phyloP scores from a whole-genome alignment of 1,284 basidiomycete species.

The Sphaerobolus stellatus region DNA sequence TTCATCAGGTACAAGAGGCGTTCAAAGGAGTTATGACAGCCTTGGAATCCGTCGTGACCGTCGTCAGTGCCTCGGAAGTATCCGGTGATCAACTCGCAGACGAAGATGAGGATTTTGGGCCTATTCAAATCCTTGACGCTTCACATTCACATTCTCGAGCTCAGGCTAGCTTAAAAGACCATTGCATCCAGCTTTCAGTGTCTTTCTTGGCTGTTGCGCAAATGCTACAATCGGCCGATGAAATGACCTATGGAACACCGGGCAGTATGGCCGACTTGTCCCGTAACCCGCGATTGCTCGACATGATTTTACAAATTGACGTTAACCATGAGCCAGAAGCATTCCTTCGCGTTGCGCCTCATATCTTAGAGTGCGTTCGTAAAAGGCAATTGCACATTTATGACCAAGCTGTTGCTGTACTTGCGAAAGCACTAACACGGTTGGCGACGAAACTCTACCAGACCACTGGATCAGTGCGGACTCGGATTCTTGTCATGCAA shows the following conservation, averaged over 20 bases:
- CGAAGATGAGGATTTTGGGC: conserved; percentile 67
- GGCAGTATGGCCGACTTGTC: too few relatives aligned
- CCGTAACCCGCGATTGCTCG: conserved; percentile 58
- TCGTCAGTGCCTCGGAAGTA: background rate
- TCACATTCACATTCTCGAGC: conserved; percentile 24
- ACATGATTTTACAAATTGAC: conserved; percentile 41
- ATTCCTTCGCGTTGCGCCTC: conserved; percentile 57
- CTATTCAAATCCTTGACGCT: conserved; percentile 47
- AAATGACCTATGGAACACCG: too few relatives aligned
- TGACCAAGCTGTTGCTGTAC: conserved; percentile 46
- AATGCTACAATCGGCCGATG: conserved; percentile 58
- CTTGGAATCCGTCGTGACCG: conserved; percentile 32
- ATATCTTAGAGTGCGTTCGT: conserved; percentile 56
- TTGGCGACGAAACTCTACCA: conserved; percentile 55
- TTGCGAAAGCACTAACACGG: conserved; percentile 55
- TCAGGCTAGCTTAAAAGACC: conserved; percentile 29
- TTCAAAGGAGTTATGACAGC: conserved; percentile 40
- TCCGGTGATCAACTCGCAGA: conserved; percentile 18
- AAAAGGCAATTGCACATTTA: conserved; percentile 56
- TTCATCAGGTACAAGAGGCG: conserved; percentile 53
- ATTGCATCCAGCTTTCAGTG: conserved; percentile 39
- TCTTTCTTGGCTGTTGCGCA: conserved; percentile 55
- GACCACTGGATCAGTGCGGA: conserved; percentile 53
- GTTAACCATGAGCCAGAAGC: conserved; percentile 46
- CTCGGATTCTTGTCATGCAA: conserved; percentile 57